Evolutionary conservation across 202 grass and related monocot species (phyloP), one percentile per base, ranked within the genome.

Genomic region (Elaeis oleifera): DNA sequence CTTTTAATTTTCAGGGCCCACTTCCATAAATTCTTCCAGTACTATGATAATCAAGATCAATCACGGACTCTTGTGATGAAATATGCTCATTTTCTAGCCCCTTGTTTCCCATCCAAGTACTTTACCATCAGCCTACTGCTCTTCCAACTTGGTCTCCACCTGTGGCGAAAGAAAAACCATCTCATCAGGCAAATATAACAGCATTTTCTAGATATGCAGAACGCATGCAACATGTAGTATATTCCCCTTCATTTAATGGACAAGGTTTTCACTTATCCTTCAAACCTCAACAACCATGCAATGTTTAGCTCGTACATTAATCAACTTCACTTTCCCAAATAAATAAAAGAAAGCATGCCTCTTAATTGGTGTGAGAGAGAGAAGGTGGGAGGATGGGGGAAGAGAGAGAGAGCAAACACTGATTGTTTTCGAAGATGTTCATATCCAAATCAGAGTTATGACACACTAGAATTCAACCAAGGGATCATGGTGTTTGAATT

Each of bases 41-140:
- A 53, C 52, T 87, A 58, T 89, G 94, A 67, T 94, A 92, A 74
- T 94, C 85, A 66, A 99, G 88, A 78, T 99, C 88, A 68, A 99
- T 83, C 61, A 74, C 69, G 59, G 80, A 70, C 21, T 86, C 88
- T 67, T 74, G 75, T 27, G 53, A 39, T 5, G 28, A 52, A 24
- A 50, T n/a, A 20, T 50, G 48, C 52, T 70, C 79, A 49, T 65
- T 91, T 72, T 86, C 81, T 54, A 22, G 14, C 3, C n/a, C 78
- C 58, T 84, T 90, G 61, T 63, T 95, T 80, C 86, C 86, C 94
- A 99, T 63, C 88, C 85, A 58, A 65, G 63, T 54, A 94, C 54
- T 57, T 74, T 62, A 1, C 75, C 88, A 31, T 82, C 84, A 73
- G 63, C 53, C 94, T 84, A 94, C 23, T 69, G 76, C 69, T 86